Base-by-base conservation (phyloP, 2,329 filamentous ascomycete species). In the Ambrosiella beaveri region DNA sequence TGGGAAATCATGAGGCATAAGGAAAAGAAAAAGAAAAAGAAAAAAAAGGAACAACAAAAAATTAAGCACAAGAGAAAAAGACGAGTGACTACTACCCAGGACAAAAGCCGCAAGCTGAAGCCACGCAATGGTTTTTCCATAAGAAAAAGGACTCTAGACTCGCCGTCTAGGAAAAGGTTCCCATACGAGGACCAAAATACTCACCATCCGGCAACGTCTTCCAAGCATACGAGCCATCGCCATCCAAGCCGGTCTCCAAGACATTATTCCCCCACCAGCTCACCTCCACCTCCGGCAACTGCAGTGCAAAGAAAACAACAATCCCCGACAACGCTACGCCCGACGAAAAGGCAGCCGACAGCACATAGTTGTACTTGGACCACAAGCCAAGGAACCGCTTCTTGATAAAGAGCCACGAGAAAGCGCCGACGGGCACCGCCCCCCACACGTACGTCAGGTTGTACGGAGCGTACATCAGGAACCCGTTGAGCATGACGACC, bases 241-340 rank as follows among this genome's bases (percentile, higher is more conserved):
- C 44, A 63, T 75, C 73, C 45, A 73, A 74, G 37, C 73, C 73
- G 56, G 68, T 62, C 13, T 68, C 66, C 3, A 70, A 66, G 7
- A 72, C 67, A 15, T 63, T 65, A 62, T 77, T 77, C 39, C 75
- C 75, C 74, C 74, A 77, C 75, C 75, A 77, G 7, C 71, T 62
- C 50, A 77, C 63, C 27, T 70, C 64, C 3, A 70, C 65, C 4
- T 68, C 68, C n/a, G 69, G 68, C 62, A 71, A 74, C 62, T 76
- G 71, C 13, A 78, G 65, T 12, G 71, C 68, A 63, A 79, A 79
- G 69, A 79, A 77, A 61, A 79, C 76, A 62, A 79, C 67, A 61
- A 79, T 71, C 56, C 69, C 75, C 0, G 74, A 66, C 52, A 79
- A 71, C 57, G 75, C 75, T 45, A 78, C 72, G 37, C 71, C 75